Evolutionary conservation across 2,329 filamentous ascomycete species (phyloP), one percentile per base, ranked within the genome.

Genomic region (Cercospora sp.): DNA sequence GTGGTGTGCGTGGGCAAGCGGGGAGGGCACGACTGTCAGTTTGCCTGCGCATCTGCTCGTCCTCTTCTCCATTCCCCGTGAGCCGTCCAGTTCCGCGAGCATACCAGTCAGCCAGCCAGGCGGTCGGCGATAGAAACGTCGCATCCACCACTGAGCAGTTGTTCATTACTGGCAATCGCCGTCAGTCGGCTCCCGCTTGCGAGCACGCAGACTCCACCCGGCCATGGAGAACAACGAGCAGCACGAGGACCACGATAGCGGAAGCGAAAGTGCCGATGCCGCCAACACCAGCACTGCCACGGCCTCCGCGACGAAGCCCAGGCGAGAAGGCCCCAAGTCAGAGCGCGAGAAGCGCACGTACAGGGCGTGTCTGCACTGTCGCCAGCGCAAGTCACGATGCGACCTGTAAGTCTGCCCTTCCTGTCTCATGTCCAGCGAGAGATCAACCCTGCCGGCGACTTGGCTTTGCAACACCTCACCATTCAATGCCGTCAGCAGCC

Each of bases 261-360:
- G 36, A 33, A 36, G 55, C 48, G 48, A 58, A 13, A 69, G 60
- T 60, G 66, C 65, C 9, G 60, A 64, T 33, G 69, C 69, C 39
- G 69, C 67, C 53, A 63, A 67, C n/a, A 59, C 60, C 36, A 59
- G 31, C 39, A 36, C 53, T 10, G 59, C 53, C 8, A 20, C 58
- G n/a, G 55, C 30, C 23, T 18, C 48, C 6, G 30, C 39, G 26
- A 23, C 23, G 10, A 39, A 53, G 18, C 16, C 62, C 55, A 12
- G 23, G 23, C 60, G 63, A 48, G 30, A 57, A 5, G 63, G 62
- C 26, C 45, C 63, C 59, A 70, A 71, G 63, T 72, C 71, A 8
- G 74, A 77, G 68, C 74, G 75, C 13, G 75, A 77, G 42, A 77
- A 77, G 67, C 72, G 75, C 20, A 77, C 75, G 10, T 77, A 77